Percentiles rank a stretch among this genome's conserved stretches.
phyloP scores from a whole-genome alignment of 2,329 filamentous ascomycete genomes.

The Xylariaceae sp. region DNA sequence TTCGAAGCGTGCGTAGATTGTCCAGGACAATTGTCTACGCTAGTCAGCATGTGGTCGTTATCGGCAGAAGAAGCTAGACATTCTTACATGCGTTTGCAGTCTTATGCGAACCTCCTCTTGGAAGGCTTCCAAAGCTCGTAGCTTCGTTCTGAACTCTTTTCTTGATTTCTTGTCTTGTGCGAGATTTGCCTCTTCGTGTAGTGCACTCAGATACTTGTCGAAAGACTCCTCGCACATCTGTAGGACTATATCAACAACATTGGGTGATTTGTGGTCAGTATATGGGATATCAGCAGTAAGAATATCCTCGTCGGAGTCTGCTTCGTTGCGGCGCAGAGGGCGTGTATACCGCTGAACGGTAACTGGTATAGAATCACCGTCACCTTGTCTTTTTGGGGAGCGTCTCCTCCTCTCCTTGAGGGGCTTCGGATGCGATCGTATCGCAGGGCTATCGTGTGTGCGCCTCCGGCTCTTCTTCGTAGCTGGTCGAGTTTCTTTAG shows the following conservation, averaged over 20 bases:
- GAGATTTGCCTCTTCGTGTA: constrained; percentile 41
- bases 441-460: constrained; percentile 38
- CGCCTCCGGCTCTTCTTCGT: constrained; percentile 31
- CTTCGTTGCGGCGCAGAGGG: constrained; percentile 36
- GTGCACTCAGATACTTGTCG: constrained; percentile 43
- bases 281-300: constrained; percentile 51
- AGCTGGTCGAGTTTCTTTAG: constrained; percentile 30
- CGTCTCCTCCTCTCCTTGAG: constrained; percentile 21
- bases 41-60: constrained; percentile 6
- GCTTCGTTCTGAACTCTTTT: constrained; percentile 53
- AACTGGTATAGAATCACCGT: constrained; percentile 46
- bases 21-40: constrained; percentile 56
- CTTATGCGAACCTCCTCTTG: constrained; percentile 52
- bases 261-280: constrained; percentile 52
- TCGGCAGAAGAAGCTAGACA: not conserved
- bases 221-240: constrained; percentile 60
- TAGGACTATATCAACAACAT: constrained; percentile 58
- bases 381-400: constrained; percentile 20
- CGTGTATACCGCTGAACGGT: constrained; percentile 59
- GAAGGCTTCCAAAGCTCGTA: constrained; percentile 55
- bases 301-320: constrained; percentile 38
- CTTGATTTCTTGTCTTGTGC: constrained; percentile 44
- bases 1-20: constrained; percentile 53
- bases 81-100: constrained; percentile 56
- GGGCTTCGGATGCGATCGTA: constrained; percentile 37